phyloP scores from a whole-genome alignment of 2,329 filamentous ascomycete genomes.

The Pseudopyrenochaeta lycopersici region DNA sequence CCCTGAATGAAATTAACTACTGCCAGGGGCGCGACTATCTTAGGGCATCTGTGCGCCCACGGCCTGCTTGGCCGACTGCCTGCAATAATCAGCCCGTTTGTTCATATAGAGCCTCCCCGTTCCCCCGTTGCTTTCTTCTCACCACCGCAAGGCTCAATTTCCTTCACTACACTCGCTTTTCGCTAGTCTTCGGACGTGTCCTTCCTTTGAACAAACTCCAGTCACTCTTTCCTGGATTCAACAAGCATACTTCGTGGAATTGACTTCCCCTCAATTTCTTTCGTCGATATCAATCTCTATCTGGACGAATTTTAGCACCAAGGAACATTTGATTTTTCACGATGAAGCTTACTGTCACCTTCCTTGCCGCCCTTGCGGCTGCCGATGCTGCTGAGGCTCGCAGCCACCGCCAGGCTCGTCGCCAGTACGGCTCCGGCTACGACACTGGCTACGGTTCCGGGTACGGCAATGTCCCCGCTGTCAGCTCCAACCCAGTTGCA shows the following conservation, averaged over 20 bases:
- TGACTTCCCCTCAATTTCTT: constrained; percentile 40
- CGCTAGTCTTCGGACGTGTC: constrained; percentile 43
- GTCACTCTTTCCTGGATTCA: constrained; percentile 50
- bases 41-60: constrained; percentile 26
- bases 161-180: constrained; percentile 46
- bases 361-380: constrained; percentile 42
- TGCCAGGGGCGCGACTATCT: constrained; percentile 39
- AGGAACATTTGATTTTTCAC: constrained; percentile 25
- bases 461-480: constrained; percentile 15
- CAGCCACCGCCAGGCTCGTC: constrained; percentile 38
- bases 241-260: constrained; percentile 36
- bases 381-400: constrained; percentile 42
- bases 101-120: constrained; percentile 43
- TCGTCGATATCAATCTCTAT: constrained; percentile 31
- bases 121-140: constrained; percentile 25
- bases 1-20: constrained; percentile 48
- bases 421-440: constrained; percentile 29
- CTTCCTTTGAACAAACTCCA: constrained; percentile 45
- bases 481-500: constrained; percentile 12
- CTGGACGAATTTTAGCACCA: constrained; percentile 30
- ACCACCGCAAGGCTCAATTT: constrained; percentile 47
- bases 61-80: constrained; percentile 38
- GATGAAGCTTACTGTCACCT: constrained; percentile 46
- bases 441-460: constrained; percentile 25
- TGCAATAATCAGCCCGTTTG: constrained; percentile 36